Base-by-base conservation (phyloP, 2,329 filamentous ascomycete species). In the Sporothrix protearum region DNA sequence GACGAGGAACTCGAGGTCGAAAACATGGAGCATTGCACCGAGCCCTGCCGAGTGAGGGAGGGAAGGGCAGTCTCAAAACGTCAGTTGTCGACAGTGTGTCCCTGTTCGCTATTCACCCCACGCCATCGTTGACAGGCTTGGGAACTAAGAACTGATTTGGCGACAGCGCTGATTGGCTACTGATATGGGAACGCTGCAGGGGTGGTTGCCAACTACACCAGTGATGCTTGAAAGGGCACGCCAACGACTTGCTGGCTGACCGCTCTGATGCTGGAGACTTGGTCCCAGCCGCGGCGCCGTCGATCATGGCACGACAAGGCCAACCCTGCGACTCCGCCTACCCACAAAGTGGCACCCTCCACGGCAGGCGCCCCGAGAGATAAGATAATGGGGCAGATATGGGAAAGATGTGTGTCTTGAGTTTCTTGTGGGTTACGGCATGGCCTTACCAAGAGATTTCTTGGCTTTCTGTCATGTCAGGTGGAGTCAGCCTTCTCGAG, bases 351-450 rank as follows among this genome's bases (percentile, higher is more conserved):
- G 45, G 63, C 45, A 36, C 8, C 25, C 45, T 51, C 63, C 63
- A n/a, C 12, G n/a, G 25, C 51, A 14, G n/a, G 16, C 59, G n/a
- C 36, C 39, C 61, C 63, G 63, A 42, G 63, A 66, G 63, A 67
- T 67, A 67, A 67, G 64, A 67, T 67, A 51, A 14, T 16, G 45
- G 28, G 45, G 25, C 19, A 1, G 63, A 51, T 47, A 66, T 6
- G 25, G 42, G 30, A 33, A 19, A n/a, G 28, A 36, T 51, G 64
- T 61, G 57, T 67, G 64, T 67, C 64, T 49, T 67, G 64, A 51
- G 64, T 67, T 67, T 67, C 45, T 39, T 36, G 64, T 67, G 64
- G 64, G 64, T 67, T 67, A 67, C 64, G 64, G 64, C 64, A 67
- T 67, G 28, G 64, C 64, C 64, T 51, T 67, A 51, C 28, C 64